phyloP scores from a whole-genome alignment of 1,284 basidiomycete genomes.

The Apiotrichum gamsii region DNA sequence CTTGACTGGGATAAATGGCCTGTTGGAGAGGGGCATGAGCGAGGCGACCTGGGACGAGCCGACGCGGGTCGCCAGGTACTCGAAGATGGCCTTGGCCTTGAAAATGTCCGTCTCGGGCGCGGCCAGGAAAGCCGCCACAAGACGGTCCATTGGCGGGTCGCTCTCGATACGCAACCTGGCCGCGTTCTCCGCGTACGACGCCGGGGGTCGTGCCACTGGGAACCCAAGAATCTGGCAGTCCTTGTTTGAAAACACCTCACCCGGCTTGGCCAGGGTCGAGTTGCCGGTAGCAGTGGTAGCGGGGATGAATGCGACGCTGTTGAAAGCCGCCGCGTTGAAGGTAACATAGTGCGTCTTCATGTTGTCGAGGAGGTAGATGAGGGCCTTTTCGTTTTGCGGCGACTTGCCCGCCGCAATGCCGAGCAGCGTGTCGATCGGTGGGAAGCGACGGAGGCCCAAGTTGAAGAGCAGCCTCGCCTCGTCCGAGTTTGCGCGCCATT shows the following conservation, averaged over 20 bases:
- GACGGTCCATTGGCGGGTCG: slow-evolving; percentile 62
- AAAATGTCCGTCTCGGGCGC: slow-evolving; percentile 58
- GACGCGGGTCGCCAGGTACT: slow-evolving; percentile 66
- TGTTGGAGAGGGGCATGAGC: slow-evolving; percentile 33
- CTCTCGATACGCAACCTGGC: slow-evolving; percentile 69
- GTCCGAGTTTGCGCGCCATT: slow-evolving; percentile 72
- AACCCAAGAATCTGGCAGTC: slow-evolving; percentile 74
- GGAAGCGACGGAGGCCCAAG: slow-evolving; percentile 68
- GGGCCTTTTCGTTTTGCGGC: slow-evolving; percentile 50
- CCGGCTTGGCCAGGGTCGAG: slow-evolving; percentile 59
- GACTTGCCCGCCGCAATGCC: slow-evolving; percentile 56
- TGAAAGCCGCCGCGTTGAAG: slow-evolving; percentile 57
- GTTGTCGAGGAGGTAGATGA: slow-evolving; percentile 74
- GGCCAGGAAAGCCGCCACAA: slow-evolving; percentile 61
- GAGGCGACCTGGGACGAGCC: slow-evolving; percentile 46
- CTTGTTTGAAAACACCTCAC: slow-evolving; percentile 65
- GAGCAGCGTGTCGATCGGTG: slow-evolving; percentile 63
- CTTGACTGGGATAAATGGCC: slow-evolving; percentile 48
- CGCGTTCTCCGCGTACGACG: slow-evolving; percentile 55
- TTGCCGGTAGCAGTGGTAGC: slow-evolving; percentile 54
- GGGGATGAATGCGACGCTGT: slow-evolving; percentile 72
- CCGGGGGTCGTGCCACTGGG: slow-evolving; percentile 53
- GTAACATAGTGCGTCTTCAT: slow-evolving; percentile 56
- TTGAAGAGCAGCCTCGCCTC: slow-evolving; percentile 83
- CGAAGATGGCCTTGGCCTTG: slow-evolving; percentile 65